Base-by-base conservation (phyloP, 2,329 filamentous ascomycete species). In the Amylocarpus encephaloides region DNA sequence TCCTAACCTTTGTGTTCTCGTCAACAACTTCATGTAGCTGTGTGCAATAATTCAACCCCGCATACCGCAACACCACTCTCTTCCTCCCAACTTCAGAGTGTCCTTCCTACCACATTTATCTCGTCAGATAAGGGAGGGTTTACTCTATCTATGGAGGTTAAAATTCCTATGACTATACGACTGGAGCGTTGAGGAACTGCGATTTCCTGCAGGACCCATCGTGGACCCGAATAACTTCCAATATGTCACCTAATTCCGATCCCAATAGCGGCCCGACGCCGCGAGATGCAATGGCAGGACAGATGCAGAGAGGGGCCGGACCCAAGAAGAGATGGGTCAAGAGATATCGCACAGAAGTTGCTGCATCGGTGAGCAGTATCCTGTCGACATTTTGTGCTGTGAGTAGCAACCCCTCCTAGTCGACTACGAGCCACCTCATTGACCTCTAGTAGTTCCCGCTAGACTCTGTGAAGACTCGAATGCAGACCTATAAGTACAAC, bases 391-490 rank as follows among this genome's bases (percentile, higher is more conserved):
- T 89, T 64, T 76, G 79, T 58, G 85, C 88, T n/a, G 76, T 79
- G 64, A 61, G 73, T 64, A 38, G 26, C n/a, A 15, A 13, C 15
- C 19, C 22, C 35, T 48, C 44, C 18, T 22, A 45, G 29, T 46
- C 13, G 44, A 30, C 18, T 30, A 11, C 18, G 34, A 30, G 33
- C 51, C 48, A 15, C 16, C 15, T 26, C 16, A n/a, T 55, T 60
- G 29, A 57, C 53, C 15, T 12, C 6, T 46, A 41, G 47, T 40
- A 67, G 65, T 94, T 92, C 65, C 88, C 88, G 18, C 79, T 94
- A 59, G 88, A 94, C 68, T 92, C 88, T 62, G 85, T 92, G 66
- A 94, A 94, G 74, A 91, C 86, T 49, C 86, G 88, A 64, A 88
- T 93, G 82, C 88, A 94, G 73, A 87, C 86, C 58, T 92, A 93